phyloP scores from a whole-genome alignment of 1,139 yeast species.

The Yamadazyma sp. region DNA sequence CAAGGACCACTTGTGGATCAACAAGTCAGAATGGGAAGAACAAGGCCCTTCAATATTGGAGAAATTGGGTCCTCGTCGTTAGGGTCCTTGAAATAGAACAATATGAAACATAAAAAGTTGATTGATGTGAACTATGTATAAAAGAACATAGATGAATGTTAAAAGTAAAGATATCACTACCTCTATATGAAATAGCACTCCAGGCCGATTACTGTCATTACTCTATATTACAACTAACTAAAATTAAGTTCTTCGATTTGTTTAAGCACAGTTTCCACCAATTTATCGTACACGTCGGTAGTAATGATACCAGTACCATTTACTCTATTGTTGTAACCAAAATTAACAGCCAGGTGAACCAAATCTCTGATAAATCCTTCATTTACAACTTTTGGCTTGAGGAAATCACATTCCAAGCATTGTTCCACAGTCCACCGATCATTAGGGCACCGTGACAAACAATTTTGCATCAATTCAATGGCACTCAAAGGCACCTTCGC shows the following conservation, averaged over 20 bases:
- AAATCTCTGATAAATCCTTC: constrained; percentile 66
- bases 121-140: not conserved
- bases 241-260: constrained; percentile 42
- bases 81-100: too few species aligned
- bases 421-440: constrained; percentile 67
- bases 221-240: constrained; percentile 18
- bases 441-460: constrained; percentile 71
- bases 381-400: constrained; percentile 74
- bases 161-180: not conserved
- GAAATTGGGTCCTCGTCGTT: constrained; percentile 75
- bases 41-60: constrained; percentile 82
- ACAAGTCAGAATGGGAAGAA: constrained; percentile 97
- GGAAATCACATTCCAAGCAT: constrained; percentile 56
- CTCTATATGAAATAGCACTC: not conserved
- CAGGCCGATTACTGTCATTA: not conserved
- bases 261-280: constrained; percentile 42
- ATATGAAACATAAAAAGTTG: too few species aligned
- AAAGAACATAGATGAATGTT: not conserved
- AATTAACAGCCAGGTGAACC: constrained; percentile 73
- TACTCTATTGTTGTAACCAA: constrained; percentile 50
- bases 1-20: constrained; percentile 97
- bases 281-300: constrained; percentile 40
- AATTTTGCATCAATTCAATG: constrained; percentile 69
- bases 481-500: constrained; percentile 66
- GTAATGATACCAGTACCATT: constrained; percentile 36